Evolutionary conservation across 768 basidiomycete genomes (phyloP).

Genomic region (Exsudoporus frostii): DNA sequence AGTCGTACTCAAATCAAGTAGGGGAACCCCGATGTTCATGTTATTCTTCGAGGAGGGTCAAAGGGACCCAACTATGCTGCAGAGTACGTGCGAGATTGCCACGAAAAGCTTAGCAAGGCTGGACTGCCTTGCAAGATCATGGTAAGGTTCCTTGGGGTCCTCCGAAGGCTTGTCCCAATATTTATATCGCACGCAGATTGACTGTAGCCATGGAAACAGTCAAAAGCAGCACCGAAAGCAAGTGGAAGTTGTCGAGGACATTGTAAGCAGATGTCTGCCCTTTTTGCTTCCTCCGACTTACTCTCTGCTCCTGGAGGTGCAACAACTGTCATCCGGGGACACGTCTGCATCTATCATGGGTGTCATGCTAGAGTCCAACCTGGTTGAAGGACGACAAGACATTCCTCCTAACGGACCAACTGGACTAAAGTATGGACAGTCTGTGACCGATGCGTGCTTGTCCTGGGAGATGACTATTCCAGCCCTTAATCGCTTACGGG

Average conservation of each 20-base stretch:
- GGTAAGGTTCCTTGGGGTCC: conserved; percentile 44
- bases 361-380: conserved; percentile 94
- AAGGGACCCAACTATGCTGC: conserved; percentile 87
- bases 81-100: conserved; percentile 74
- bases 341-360: conserved; percentile 79
- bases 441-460: conserved; percentile 87
- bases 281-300: conserved; percentile 6
- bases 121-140: conserved; percentile 79
- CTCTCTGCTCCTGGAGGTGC: conserved; percentile 45
- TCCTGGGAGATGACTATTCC: conserved; percentile 87
- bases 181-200: conserved; percentile 53
- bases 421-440: conserved; percentile 78
- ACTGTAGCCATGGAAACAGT: conserved; percentile 97
- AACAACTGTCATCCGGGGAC: conserved; percentile 67
- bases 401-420: conserved; percentile 70
- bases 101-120: conserved; percentile 74
- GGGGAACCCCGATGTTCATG: conserved; percentile 91
- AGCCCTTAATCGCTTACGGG: conserved; percentile 78
- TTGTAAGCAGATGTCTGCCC: conserved; percentile 50
- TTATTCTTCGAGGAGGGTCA: conserved; percentile 89
- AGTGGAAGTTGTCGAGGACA: conserved; percentile 83
- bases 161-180: neutral
- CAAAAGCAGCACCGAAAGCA: conserved; percentile 90
- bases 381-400: conserved; percentile 84
- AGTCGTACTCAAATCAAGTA: conserved; percentile 27